Base-by-base conservation (phyloP, 2,329 filamentous ascomycete species). In the Penicillium sp. region DNA sequence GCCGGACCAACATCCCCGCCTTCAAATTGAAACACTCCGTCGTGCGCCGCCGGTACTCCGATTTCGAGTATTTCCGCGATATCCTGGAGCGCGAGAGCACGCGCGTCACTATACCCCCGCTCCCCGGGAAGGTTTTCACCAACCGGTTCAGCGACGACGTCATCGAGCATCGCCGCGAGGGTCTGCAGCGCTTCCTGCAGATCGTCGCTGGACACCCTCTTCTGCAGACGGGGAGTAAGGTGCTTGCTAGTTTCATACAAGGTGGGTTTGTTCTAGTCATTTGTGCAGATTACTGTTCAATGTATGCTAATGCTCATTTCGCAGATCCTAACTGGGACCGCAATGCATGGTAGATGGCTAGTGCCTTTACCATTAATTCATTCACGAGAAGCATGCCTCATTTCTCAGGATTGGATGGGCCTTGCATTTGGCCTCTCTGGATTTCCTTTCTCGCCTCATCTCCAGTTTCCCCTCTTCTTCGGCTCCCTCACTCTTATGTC, bases 31-130 rank as follows among this genome's bases (percentile, higher is more conserved):
- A 90, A 59, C 81, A 87, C 68, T 89, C 84, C 57, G 82, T 83
- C 60, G 93, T 98, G 55, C 88, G 90, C 60, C 84, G 93, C 55
- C 88, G 93, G 45, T 98, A 98, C 77, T 93, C 86, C 50, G 93
- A 98, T 72, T 98, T 98, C 69, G 93, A 98, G 75, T 91, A 95
- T 74, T 98, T 98, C 72, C 87, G 93, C 67, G 93, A 98, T 71
- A 95, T 97, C 57, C 81, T 98, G 53, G 93, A 98, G 80, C 84
- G 93, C 61, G 93, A 98, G 74, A 87, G 82, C 62, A 90, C 90
- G 51, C 82, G 91, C 57, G 93, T 98, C 51, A 95, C 89, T 21
- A 98, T 98, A 64, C 93, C 93, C 0, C 91, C 93, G 5, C 75
- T 98, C 56, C 93, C 93, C 0, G 93, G 93, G 45, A 98, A 97